Conservation (phyloP, 2,329 filamentous ascomycete genomes). For the Seiridium unicorne region DNA sequence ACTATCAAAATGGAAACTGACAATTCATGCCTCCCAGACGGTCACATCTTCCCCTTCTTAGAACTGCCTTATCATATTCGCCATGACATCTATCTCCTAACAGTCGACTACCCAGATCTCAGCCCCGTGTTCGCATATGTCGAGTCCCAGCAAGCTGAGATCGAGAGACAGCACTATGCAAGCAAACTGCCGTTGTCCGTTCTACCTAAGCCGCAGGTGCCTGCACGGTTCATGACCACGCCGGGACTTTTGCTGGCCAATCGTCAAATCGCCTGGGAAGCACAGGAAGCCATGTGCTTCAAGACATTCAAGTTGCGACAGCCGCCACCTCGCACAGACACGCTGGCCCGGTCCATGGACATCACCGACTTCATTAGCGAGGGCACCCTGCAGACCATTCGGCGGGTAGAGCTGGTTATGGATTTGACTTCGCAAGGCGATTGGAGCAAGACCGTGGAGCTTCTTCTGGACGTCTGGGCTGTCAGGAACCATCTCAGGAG, state of each 20-base stretch:
- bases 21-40: background rate
- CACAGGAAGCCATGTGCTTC: slow-evolving; percentile 21
- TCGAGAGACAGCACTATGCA: background rate
- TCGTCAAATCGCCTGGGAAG: slow-evolving; percentile 28
- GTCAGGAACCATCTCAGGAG: slow-evolving; percentile 11
- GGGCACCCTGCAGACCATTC: slow-evolving; percentile 11
- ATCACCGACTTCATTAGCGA: slow-evolving; percentile 17
- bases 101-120: slow-evolving; percentile 3
- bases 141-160: background rate
- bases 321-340: slow-evolving; percentile 8
- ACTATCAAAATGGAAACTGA: background rate
- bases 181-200: background rate
- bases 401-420: slow-evolving; percentile 15
- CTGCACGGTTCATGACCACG: slow-evolving; percentile 13
- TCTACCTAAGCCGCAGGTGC: background rate
- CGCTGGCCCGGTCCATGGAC: slow-evolving; percentile 11
- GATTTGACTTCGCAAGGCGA: slow-evolving; percentile 6
- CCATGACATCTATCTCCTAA: slow-evolving; percentile 2
- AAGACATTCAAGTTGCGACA: slow-evolving; percentile 24
- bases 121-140: background rate
- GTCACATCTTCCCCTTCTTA: slow-evolving; percentile 12
- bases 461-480: slow-evolving; percentile 16
- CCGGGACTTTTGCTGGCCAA: slow-evolving; percentile 31
- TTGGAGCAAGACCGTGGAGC: slow-evolving; percentile 12
- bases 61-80: slow-evolving; percentile 2